phyloP scores from a whole-genome alignment of 1,284 basidiomycete genomes.

The Malassezia psittaci region DNA sequence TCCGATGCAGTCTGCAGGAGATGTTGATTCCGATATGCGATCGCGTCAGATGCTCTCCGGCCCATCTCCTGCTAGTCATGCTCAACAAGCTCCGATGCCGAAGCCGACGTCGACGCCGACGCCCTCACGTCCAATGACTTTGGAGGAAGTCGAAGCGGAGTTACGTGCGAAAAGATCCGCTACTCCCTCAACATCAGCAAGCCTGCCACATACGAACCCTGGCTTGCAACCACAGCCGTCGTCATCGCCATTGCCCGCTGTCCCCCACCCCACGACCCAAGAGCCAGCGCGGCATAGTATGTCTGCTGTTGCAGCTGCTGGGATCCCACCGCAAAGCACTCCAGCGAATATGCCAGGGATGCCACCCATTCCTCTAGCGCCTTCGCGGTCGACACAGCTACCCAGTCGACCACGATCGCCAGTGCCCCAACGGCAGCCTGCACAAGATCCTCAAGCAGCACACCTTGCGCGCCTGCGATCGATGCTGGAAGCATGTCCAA shows the following conservation, averaged over 20 bases:
- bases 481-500: conserved; percentile 37
- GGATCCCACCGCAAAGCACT: background rate
- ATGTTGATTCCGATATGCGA: conserved; percentile 49
- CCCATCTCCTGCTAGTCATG: background rate
- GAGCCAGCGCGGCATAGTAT: background rate
- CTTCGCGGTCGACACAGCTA: too few species aligned
- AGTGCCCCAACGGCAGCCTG: background rate
- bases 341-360: conserved; percentile 15
- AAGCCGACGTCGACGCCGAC: background rate
- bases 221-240: background rate
- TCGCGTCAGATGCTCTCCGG: background rate
- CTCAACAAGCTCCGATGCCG: conserved; percentile 14
- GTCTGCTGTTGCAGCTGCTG: background rate
- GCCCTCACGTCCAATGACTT: conserved; percentile 56
- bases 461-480: conserved; percentile 41
- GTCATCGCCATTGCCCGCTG: conserved; percentile 1
- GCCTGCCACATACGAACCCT: too few species aligned
- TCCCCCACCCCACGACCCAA: conserved; percentile 2
- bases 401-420: background rate
- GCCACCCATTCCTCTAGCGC: conserved; percentile 14
- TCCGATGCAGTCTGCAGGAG: conserved; percentile 42
- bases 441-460: conserved; percentile 24
- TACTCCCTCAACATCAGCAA: background rate
- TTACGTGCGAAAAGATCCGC: conserved; percentile 43
- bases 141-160: conserved; percentile 89